Evolutionary conservation across 345 rosid species (phyloP), one percentile per base, ranked within the genome.

Genomic region (Brassica carinata): DNA sequence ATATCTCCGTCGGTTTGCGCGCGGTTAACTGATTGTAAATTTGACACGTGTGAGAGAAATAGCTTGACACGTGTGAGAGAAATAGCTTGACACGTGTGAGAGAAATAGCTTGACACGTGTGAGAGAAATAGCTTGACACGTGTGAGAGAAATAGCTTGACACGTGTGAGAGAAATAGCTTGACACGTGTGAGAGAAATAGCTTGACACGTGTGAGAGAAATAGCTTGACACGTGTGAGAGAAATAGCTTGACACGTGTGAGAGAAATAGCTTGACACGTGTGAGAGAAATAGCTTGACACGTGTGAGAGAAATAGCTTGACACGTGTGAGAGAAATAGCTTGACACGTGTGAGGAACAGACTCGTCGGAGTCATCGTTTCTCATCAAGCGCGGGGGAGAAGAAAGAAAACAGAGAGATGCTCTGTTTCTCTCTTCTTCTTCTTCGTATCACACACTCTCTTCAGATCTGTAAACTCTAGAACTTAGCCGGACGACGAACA

Each of bases 321-420:
- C 7, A 66, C 82, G 73, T 79, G 73, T 55, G 4, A 7, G 2
- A 1, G 5, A 0, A 0, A 2, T 0, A 57, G 15, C 0, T 13
- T 0, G 36, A 79, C 82, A 79, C 82, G 78, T 55, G 62, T 79
- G 29, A 67, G 69, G 74, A 73, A 30, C 0, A 59, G 7, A 67
- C 62, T 43, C n/a, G 38, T 59, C 69, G 68, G 68, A 58, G 45
- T 79, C 73, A 67, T 72, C 82, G 73, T 72, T 67, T 67, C 66
- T 78, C 75, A 7, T 27, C 48, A 62, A 79, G 66, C 58, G 73
- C 75, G 33, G 18, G 68, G 17, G 3, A 26, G 62, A 62, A 62
- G 82, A 73, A 73, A 73, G 34, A 48, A 75, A 66, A 4, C 73
- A 51, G 79, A 75, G 79, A 75, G 74, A 82, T 81, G 72, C 80